Base-by-base conservation (phyloP, 495 filamentous ascomycete species). In the Aspergillus egyptiacus region DNA sequence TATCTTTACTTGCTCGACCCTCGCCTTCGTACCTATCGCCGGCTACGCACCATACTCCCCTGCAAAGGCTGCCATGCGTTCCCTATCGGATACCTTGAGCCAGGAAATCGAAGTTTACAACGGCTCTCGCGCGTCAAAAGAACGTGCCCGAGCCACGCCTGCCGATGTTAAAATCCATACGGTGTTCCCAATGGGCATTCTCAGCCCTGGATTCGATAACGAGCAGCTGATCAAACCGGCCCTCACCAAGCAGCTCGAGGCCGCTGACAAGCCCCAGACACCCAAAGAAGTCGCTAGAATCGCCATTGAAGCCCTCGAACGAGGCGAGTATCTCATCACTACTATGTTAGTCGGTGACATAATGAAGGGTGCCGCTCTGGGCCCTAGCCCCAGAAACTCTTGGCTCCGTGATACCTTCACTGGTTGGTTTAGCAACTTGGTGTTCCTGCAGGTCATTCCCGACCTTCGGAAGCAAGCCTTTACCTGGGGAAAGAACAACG, bases 41-140 rank as follows among this genome's bases (percentile, higher is more conserved):
- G 93, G 94, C n/a, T 98, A 97, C 66, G 74, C 72, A 1, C 79
- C 87, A 1, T 98, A 98, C 62, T 77, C 85, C 1, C 89, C 93
- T 11, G 73, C 83, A 22, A 98, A 98, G 68, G 79, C 83, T 41
- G 94, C 94, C 10, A 74, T 98, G 44, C 84, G 90, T 53, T 80
- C 81, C 31, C 75, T 98, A 23, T 83, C 83, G 22, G 93, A 98
- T 61, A 83, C 82, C 8, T 73, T 98, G 37, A 78, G 75, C 10
- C 87, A 90, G 63, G 93, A 98, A 65, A 71, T 95, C 38, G 72
- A 87, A 47, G 71, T 96, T 43, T 96, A 98, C 69, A 80, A 81
- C 40, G 79, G 78, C 24, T 76, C 76, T 31, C 71, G 71, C 11
- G 73, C 76, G 10, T 69, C 81, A 46, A 71, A 80, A 43, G 54